Evolutionary conservation across 176 grass and related monocot genomes (phyloP), one percentile per base, ranked within the genome.

Genomic region (Cenchrus purpureus): DNA sequence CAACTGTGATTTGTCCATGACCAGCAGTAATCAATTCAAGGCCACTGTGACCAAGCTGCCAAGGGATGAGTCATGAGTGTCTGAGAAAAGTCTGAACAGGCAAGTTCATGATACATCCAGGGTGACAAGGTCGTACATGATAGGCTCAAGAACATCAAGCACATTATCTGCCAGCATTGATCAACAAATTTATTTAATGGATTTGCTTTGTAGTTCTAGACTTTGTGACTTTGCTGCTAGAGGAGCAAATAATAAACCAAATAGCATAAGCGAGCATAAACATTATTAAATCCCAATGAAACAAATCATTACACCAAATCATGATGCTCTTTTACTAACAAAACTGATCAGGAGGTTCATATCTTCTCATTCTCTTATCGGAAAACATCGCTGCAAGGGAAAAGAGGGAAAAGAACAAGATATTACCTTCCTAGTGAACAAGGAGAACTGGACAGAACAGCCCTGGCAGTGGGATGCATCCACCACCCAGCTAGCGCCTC

Each of bases 391-490:
- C 4, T 22, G 19, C 15, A 84, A 19, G 58, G 14, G 3, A 64
- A 12, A 37, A 42, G 37, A 77, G 58, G 14, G 3, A 64, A 12
- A 37, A 42, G 37, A 77, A 4, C 25, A 51, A 19, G 59, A 74
- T 16, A 72, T 84, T 84, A 97, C 95, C 90, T 97, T 97, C 63
- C 92, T 79, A 74, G 86, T 97, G 65, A 97, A 92, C 53, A 97
- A 84, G 81, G 95, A 89, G 84, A 97, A 94, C 20, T 92, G 92
- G 59, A 67, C 91, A 58, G 88, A 85, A 77, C 95, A 94, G 19
- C 90, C 90, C 84, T 97, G 95, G 51, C 95, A 97, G 70, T 97
- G 89, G 61, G 95, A 92, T 49, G 92, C 95, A 77, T 97, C 95
- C 31, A 94, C 74, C 20, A 97, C 95, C 95, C 92, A 97, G 34